phyloP scores from a whole-genome alignment of 2,329 filamentous ascomycete genomes.

The Niveomyces coronatus region DNA sequence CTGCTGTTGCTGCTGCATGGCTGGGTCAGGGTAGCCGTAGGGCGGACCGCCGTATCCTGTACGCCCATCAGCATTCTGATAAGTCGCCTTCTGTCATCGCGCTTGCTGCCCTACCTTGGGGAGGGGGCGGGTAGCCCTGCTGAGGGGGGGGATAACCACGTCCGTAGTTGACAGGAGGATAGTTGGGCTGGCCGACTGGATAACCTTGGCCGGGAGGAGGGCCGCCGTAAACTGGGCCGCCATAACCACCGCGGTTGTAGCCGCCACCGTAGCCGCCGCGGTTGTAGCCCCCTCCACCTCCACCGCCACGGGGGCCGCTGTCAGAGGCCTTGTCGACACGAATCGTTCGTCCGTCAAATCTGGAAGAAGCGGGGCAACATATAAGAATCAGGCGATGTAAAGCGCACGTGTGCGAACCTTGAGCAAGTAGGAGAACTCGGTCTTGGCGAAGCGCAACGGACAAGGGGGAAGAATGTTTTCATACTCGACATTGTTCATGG shows the following conservation, averaged over 20 bases:
- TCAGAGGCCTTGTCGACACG: slow-evolving; percentile 94
- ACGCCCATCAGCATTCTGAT: slow-evolving; percentile 8
- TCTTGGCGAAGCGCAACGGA: slow-evolving; percentile 5
- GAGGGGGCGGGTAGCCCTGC: slow-evolving; percentile 26
- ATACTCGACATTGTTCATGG: slow-evolving; percentile 87
- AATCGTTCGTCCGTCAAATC: slow-evolving; percentile 89
- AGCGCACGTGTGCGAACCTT: slow-evolving; percentile 10
- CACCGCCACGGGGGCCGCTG: slow-evolving; percentile 53
- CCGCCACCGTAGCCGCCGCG: slow-evolving; percentile 29
- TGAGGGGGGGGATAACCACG: slow-evolving; percentile 27
- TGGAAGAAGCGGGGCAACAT: slow-evolving; percentile 25
- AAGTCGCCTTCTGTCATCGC: neutral
- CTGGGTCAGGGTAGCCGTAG: slow-evolving; percentile 39
- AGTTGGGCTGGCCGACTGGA: slow-evolving; percentile 22
- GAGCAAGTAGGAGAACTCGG: slow-evolving; percentile 9
- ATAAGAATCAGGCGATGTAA: slow-evolving; percentile 9
- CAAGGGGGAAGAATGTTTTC: slow-evolving; percentile 21
- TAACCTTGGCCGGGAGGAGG: slow-evolving; percentile 29
- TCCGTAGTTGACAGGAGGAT: slow-evolving; percentile 26
- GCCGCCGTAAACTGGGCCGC: slow-evolving; percentile 28
- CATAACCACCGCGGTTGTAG: slow-evolving; percentile 33
- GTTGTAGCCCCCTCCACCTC: slow-evolving; percentile 42
- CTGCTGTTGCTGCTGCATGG: slow-evolving; percentile 28
- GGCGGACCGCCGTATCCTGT: slow-evolving; percentile 27
- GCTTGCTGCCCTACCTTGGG: slow-evolving; percentile 27